These are phyloP conservation scores for Geotrichum reessii DNA, from an alignment of 1,139 yeast species.

Conservation along the genomic window DNA sequence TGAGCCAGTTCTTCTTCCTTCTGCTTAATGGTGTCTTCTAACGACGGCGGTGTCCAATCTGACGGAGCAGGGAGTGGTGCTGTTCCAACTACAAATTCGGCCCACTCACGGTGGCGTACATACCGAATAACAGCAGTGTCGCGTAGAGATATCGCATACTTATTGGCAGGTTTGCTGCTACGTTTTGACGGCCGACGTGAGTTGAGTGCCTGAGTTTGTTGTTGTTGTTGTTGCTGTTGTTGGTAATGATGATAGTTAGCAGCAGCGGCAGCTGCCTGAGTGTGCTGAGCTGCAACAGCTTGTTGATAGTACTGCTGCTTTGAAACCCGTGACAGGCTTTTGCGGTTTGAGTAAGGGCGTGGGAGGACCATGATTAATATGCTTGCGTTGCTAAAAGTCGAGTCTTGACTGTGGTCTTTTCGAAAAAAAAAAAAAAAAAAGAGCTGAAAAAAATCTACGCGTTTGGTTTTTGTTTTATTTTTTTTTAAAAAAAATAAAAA, in stretches of 20 bases:
- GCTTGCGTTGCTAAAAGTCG: too few relatives aligned
- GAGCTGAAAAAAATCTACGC: too few relatives aligned
- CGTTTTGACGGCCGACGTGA: constrained; percentile 41
- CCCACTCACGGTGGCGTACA: constrained; percentile 43
- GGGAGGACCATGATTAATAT: constrained; percentile 13
- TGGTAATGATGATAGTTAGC: constrained; percentile 10
- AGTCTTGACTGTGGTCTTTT: too few relatives aligned
- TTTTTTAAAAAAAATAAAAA: too few relatives aligned
- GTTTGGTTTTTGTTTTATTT: too few relatives aligned
- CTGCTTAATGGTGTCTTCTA: background rate
- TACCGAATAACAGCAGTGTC: constrained; percentile 41
- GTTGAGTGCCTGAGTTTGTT: constrained; percentile 35
- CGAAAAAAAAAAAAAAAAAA: background rate
- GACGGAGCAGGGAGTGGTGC: constrained; percentile 30
- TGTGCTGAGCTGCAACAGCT: constrained; percentile 17
- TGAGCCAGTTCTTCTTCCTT: background rate
- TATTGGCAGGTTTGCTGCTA: constrained; percentile 26
- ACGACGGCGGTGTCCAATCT: background rate
- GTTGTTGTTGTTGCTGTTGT: constrained; percentile 9
- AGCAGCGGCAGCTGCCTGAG: constrained; percentile 18
- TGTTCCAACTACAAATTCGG: constrained; percentile 39
- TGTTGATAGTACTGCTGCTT: constrained; percentile 17
- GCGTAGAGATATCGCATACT: constrained; percentile 39
- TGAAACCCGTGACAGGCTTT: constrained; percentile 11
- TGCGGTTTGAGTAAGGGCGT: constrained; percentile 11